A percentile compares a stretch with the other conserved stretches of the same genome.
Evolutionary conservation across 495 filamentous ascomycete genomes (phyloP).

Genomic region (Penicillium canariense): DNA sequence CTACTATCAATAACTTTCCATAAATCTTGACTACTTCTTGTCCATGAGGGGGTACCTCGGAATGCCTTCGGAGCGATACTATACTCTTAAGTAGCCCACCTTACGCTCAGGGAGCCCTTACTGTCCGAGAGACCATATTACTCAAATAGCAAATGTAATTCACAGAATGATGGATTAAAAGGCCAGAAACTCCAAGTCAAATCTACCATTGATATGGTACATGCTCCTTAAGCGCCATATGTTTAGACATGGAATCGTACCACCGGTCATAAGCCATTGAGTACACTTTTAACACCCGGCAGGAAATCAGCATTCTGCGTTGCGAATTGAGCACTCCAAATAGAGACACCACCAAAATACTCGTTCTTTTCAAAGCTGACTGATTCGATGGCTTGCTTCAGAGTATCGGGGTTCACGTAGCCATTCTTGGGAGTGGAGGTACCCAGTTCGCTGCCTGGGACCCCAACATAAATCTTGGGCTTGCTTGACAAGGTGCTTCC

Average conservation of each 20-base stretch:
- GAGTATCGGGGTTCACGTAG: not conserved
- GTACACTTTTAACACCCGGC: not conserved
- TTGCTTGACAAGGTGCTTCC: not conserved
- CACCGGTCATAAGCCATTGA: not conserved
- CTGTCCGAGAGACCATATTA: too few relatives aligned
- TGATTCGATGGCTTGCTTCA: not conserved
- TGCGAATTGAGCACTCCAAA: conserved; percentile 3
- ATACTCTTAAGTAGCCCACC: too few relatives aligned
- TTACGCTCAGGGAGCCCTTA: too few relatives aligned
- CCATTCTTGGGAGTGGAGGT: not conserved
- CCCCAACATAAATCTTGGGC: conserved; percentile 8
- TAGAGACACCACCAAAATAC: conserved; percentile 4
- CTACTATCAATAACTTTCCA: too few relatives aligned
- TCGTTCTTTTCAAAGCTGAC: not conserved
- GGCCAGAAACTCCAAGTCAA: too few relatives aligned
- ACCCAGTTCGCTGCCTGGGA: not conserved
- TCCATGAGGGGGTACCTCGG: too few relatives aligned
- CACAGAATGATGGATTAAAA: too few relatives aligned
- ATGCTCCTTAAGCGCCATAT: not conserved
- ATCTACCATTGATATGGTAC: not conserved
- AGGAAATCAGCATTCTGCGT: conserved; percentile 2
- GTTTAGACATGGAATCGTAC: not conserved
- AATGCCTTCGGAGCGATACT: too few relatives aligned
- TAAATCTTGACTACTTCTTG: too few relatives aligned
- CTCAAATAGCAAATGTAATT: too few relatives aligned